phyloP scores from a whole-genome alignment of 148 eudicot species.

The Amaranthus palmeri region DNA sequence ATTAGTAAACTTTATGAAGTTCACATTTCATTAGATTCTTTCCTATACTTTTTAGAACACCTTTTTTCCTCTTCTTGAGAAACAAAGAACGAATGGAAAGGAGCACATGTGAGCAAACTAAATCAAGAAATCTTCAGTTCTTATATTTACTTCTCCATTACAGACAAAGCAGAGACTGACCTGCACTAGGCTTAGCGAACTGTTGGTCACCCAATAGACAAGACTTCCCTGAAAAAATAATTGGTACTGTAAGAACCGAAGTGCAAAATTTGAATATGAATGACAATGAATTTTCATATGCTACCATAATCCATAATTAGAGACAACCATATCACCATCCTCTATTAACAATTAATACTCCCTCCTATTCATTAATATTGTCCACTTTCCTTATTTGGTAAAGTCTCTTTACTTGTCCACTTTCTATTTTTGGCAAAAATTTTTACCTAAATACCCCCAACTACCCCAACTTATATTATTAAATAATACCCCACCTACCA shows the following conservation, averaged over 20 bases:
- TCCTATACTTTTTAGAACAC: neutral
- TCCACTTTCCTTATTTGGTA: too few species aligned
- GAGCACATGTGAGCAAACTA: neutral
- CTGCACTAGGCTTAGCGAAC: constrained; percentile 57
- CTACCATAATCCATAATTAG: neutral
- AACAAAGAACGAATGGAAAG: neutral
- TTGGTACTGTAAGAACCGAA: constrained; percentile 1
- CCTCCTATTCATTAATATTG: too few species aligned
- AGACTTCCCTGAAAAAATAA: constrained; percentile 62
- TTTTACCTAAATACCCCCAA: too few species aligned
- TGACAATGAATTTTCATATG: neutral
- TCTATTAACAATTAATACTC: neutral
- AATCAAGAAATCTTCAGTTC: neutral
- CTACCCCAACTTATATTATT: too few species aligned
- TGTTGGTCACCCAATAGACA: constrained; percentile 69
- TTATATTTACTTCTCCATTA: neutral
- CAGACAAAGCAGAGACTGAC: constrained; percentile 32
- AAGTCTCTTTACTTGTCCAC: too few species aligned
- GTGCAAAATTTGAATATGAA: neutral
- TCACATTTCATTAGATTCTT: neutral
- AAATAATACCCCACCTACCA: too few species aligned
- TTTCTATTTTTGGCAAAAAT: too few species aligned
- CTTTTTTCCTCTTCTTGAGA: neutral
- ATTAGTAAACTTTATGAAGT: neutral
- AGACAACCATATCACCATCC: neutral